Evolutionary conservation across 371 early-diverging fungal species (phyloP).

Genomic region (Saksenaea vasiformis): DNA sequence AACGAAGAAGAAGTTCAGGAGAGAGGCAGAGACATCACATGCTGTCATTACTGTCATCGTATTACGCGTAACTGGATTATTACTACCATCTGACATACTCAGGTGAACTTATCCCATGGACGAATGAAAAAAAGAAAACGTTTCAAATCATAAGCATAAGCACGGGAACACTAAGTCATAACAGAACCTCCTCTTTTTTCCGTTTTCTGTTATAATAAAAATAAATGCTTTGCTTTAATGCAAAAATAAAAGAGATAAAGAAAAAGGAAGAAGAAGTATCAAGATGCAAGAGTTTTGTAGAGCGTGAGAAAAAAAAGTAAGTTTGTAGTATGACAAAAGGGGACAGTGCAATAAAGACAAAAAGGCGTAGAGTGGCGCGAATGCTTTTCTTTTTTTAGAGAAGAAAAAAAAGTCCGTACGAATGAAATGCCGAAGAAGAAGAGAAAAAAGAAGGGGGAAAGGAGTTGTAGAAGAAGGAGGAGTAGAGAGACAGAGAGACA

Average conservation of each 20-base stretch:
- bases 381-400: background rate
- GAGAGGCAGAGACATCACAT: background rate
- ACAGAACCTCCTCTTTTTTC: background rate
- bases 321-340: conserved; percentile 1
- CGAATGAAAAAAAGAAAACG: background rate
- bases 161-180: too few relatives aligned
- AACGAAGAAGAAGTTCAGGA: background rate
- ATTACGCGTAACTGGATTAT: background rate
- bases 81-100: background rate
- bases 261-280: background rate
- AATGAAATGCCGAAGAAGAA: conserved; percentile 8
- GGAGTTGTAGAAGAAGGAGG: background rate
- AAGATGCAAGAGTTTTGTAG: background rate
- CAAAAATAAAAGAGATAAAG: background rate
- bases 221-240: conserved; percentile 2
- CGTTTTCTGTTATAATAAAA: background rate
- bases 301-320: conserved; percentile 4
- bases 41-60: background rate
- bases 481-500: too few relatives aligned
- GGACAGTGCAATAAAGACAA: background rate
- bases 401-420: background rate
- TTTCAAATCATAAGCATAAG: too few relatives aligned
- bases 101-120: background rate
- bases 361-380: conserved; percentile 5
- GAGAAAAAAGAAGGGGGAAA: conserved; percentile 7